Percentiles rank a stretch among this genome's conserved stretches.
Evolutionary conservation across 2,329 filamentous ascomycete species (phyloP).

Genomic region (Beauveria sp.): DNA sequence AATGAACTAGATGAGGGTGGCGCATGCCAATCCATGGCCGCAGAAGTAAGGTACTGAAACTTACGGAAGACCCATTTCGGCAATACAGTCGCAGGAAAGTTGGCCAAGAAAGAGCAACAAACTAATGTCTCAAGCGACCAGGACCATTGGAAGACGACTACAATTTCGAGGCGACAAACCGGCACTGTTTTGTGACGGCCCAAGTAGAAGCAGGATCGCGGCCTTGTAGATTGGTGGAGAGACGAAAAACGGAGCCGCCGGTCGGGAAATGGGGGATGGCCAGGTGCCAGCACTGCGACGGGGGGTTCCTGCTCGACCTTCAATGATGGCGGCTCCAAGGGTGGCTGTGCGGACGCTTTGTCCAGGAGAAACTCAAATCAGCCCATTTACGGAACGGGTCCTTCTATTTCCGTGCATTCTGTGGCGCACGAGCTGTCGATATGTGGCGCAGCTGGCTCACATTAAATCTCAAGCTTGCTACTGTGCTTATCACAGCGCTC

Average conservation of each 20-base stretch:
- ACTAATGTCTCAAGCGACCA: constrained; percentile 9
- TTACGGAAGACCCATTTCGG: constrained; percentile 42
- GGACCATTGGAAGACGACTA: neutral
- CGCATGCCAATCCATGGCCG: neutral
- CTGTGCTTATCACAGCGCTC: neutral
- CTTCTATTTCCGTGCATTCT: neutral
- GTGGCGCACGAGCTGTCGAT: neutral
- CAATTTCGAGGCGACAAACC: neutral
- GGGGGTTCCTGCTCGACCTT: neutral
- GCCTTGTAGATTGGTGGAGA: constrained; percentile 10
- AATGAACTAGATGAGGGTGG: neutral
- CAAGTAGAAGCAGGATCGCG: constrained; percentile 1
- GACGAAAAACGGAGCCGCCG: constrained; percentile 12
- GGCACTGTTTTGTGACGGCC: constrained; percentile 8
- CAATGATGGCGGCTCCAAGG: neutral
- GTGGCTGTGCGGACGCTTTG: neutral
- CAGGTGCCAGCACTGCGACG: neutral
- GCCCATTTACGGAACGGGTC: neutral
- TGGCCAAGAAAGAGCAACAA: neutral
- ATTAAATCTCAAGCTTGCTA: neutral
- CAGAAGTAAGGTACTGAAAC: constrained; percentile 19
- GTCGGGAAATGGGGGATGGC: constrained; percentile 1
- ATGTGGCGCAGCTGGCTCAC: constrained; percentile 4
- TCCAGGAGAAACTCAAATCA: neutral
- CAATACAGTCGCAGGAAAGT: neutral